Evolutionary conservation across 1,284 basidiomycete species (phyloP), one percentile per base, ranked within the genome.

Genomic region (Puccinia horiana): DNA sequence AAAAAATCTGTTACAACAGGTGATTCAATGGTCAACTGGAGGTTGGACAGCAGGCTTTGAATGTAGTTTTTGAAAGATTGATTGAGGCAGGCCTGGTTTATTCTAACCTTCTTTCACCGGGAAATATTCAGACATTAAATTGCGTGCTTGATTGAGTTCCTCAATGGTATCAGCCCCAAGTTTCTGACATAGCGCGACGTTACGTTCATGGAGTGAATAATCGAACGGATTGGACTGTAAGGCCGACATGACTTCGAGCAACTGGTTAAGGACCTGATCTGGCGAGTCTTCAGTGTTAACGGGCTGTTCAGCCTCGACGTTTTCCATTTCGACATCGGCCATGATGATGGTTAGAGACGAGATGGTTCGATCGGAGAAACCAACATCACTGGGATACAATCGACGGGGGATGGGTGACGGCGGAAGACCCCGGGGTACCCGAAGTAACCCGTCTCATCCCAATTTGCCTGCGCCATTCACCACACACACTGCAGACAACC

Each of bases 161-260:
- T 81, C 69, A 23, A 81, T 61, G 1, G 79, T 74, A 72, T 56
- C 79, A 23, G 70, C 56, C 61, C 79, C 79, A 5, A 81, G 69
- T 44, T 81, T 81, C 47, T 61, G 52, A 52, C 79, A 81, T 35
- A 74, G 26, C 11, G 79, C 42, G 35, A 81, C 54, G 56, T 81
- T 81, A 12, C 79, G 69, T 74, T 81, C 52, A 52, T 81, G 79
- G 16, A 81, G 70, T 16, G 69, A 54, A 70, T 73, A 74, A 74
- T 81, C 79, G 56, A 81, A 81, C 32, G 79, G 79, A 61, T 81
- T 81, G 40, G 70, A 63, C 44, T 81, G 79, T 20, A 81, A 61
- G 2, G 79, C 79, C 37, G 79, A 81, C 79, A 81, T 81, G 26
- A 81, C 69, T 49, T 81, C 79, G 35, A 81, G 69, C 54, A 81